Conservation (phyloP, 306 rosid species). For the Carpinus fangiana region DNA sequence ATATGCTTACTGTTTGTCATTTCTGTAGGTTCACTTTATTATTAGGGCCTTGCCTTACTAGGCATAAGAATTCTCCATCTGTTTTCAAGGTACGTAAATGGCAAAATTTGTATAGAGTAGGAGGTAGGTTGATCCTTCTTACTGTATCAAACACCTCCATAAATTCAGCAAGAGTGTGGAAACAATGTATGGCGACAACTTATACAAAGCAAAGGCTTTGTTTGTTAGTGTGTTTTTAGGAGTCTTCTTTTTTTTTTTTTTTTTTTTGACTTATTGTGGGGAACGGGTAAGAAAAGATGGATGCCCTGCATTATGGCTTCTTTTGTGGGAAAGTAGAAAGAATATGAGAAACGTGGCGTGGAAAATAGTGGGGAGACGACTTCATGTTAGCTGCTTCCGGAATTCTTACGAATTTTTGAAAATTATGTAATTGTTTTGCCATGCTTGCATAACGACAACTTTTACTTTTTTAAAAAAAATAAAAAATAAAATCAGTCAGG, state of each 20-base stretch:
- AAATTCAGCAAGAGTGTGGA: not conserved
- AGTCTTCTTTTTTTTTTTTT: not conserved
- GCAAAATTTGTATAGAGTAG: not conserved
- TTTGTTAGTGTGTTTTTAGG: too few species aligned
- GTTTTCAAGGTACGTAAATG: conserved; percentile 38
- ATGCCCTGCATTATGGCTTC: not conserved
- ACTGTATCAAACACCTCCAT: not conserved
- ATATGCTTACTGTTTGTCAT: not conserved
- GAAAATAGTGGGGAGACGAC: not conserved
- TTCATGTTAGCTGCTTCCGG: not conserved
- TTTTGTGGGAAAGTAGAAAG: not conserved
- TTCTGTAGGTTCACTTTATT: conserved; percentile 58
- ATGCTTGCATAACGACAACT: not conserved
- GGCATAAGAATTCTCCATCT: conserved; percentile 36
- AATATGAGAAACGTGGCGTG: not conserved
- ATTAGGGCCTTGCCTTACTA: conserved; percentile 35
- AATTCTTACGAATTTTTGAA: not conserved
- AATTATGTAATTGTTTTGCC: not conserved
- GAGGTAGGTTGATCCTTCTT: not conserved
- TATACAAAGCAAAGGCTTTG: too few species aligned
- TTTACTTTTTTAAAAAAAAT: not conserved
- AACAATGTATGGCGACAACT: too few species aligned
- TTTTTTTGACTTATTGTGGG: not conserved
- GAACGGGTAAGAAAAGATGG: not conserved
- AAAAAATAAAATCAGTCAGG: too few species aligned